Evolutionary conservation across 2,329 filamentous ascomycete genomes (phyloP), one percentile per base, ranked within the genome.

Genomic region (Pseudogymnoascus sp.): DNA sequence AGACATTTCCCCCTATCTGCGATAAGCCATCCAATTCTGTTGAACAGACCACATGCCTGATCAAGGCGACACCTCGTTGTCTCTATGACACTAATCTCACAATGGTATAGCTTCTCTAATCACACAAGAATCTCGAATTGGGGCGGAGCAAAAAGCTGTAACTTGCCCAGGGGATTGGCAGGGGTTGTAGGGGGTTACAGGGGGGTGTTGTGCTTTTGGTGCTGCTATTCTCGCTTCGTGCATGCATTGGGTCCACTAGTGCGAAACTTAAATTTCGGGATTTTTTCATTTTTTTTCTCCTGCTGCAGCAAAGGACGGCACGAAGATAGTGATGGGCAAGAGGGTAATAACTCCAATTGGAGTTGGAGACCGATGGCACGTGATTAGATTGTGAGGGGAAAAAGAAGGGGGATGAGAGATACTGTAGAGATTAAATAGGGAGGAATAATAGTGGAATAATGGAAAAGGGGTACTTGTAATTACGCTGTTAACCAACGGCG

Each of bases 221-320:
- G 36, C 36, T n/a, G 13, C 36, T n/a, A 38, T 15, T 29, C 27
- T 51, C 44, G 44, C 44, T 31, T 31, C 13, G 7, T 31, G 27
- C 44, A 51, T 55, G 44, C n/a, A 55, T 55, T 55, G 27, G 44
- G 44, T 55, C 44, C 44, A 55, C 44, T 55, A 55, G 44, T 33
- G 44, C 44, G 44, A 55, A 55, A 31, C 44, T 55, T 55, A 55
- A 55, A 31, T 55, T 55, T 55, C 27, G 44, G 27, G 44, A 2
- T 6, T 51, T 51, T 15, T 51, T 55, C 8, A 5, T 55, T 55
- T 51, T 51, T 31, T 27, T 48, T 15, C 25, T 17, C 25, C 13
- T 10, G 6, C 25, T 51, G 25, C 44, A 31, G 44, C 4, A 41
- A 31, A 25, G 9, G 44, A 15, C 44, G 44, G 44, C 27, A 33